Percentiles rank a stretch among this genome's conserved stretches.
Conservation (phyloP, 352 stramenopile genomes). For the Globisporangium apiculatum region DNA sequence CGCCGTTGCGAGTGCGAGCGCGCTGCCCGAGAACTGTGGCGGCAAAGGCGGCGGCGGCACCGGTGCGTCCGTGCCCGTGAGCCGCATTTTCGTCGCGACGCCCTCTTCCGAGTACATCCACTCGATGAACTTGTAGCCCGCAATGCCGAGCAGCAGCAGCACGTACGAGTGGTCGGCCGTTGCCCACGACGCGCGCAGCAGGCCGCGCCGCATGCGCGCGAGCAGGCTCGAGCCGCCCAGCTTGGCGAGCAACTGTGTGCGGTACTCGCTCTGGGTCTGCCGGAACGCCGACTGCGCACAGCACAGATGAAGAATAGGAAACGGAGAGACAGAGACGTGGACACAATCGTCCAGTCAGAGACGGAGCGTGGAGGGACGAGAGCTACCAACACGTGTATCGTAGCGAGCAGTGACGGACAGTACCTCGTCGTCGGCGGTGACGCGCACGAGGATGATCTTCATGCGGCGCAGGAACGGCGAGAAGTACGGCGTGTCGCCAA, state of each 20-base stretch:
- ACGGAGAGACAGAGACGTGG: neutral
- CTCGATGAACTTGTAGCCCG: conserved; percentile 81
- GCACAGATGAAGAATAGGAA: neutral
- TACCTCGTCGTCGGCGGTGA: conserved; percentile 68
- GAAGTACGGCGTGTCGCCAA: conserved; percentile 80
- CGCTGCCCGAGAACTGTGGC: conserved; percentile 55
- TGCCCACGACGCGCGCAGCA: conserved; percentile 51
- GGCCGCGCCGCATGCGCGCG: conserved; percentile 29
- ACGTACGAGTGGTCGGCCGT: conserved; percentile 79
- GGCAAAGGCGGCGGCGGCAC: conserved; percentile 67
- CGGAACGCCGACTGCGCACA: conserved; percentile 29
- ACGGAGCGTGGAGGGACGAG: neutral
- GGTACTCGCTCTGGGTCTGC: conserved; percentile 51
- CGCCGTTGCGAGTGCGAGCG: conserved; percentile 33
- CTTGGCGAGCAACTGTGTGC: conserved; percentile 38
- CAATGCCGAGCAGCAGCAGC: conserved; percentile 66
- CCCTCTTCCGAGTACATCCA: conserved; percentile 88
- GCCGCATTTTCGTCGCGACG: conserved; percentile 41
- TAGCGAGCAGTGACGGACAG: neutral
- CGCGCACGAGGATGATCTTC: conserved; percentile 67
- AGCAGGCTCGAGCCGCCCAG: conserved; percentile 35
- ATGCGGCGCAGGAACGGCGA: conserved; percentile 67
- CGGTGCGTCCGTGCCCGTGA: conserved; percentile 45
- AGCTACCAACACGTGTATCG: neutral
- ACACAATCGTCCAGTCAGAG: neutral